Conservation (phyloP, 208 protist genomes). For the Kentomonas sorsogonicus region DNA sequence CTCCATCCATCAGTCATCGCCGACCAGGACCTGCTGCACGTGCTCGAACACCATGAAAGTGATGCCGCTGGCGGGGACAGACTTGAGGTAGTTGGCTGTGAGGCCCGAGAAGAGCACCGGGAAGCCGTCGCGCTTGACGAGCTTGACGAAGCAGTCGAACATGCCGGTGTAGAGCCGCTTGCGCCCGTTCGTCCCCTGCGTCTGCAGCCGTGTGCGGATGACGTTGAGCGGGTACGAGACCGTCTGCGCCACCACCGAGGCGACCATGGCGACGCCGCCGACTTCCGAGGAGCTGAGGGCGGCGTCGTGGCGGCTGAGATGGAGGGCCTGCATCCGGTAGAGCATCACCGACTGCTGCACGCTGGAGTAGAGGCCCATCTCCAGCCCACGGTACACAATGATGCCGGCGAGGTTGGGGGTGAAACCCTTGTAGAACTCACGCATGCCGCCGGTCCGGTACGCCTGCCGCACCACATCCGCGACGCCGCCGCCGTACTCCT, state of each 20-base stretch:
- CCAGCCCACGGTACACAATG: slow-evolving; percentile 79
- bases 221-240: slow-evolving; percentile 89
- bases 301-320: slow-evolving; percentile 61
- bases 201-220: slow-evolving; percentile 85
- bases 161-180: slow-evolving; percentile 74
- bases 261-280: slow-evolving; percentile 65
- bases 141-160: slow-evolving; percentile 84
- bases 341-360: slow-evolving; percentile 82
- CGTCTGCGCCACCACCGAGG: slow-evolving; percentile 81
- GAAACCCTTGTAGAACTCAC: slow-evolving; percentile 82
- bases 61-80: slow-evolving; percentile 71
- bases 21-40: slow-evolving; percentile 52
- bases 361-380: slow-evolving; percentile 87
- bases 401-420: slow-evolving; percentile 85
- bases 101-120: slow-evolving; percentile 81
- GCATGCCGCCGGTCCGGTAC: slow-evolving; percentile 62
- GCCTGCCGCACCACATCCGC: slow-evolving; percentile 41
- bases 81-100: slow-evolving; percentile 88
- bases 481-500: slow-evolving; percentile 69
- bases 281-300: slow-evolving; percentile 61
- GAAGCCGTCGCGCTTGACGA: slow-evolving; percentile 68
- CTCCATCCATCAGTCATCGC: slow-evolving; percentile 41
- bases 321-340: slow-evolving; percentile 62
- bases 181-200: slow-evolving; percentile 81
- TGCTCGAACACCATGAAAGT: slow-evolving; percentile 89